phyloP scores from a whole-genome alignment of 805 yeast species.

The Hanseniaspora jakobsenii region DNA sequence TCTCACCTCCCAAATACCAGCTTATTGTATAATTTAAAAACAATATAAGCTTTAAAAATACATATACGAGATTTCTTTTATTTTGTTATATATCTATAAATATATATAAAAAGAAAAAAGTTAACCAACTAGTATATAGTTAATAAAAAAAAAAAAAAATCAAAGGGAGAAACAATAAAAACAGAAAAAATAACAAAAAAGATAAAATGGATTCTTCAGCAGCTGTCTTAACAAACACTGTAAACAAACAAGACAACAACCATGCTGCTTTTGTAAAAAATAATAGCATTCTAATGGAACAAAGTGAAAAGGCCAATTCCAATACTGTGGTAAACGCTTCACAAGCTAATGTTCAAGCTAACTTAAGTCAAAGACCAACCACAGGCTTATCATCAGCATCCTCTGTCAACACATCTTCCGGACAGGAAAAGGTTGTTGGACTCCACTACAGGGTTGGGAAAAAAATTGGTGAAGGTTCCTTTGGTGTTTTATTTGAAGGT shows the following conservation, averaged over 20 bases:
- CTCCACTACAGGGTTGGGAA: constrained; percentile 93
- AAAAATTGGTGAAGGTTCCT: constrained; percentile 96
- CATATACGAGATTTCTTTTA: too few relatives aligned
- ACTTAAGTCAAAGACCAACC: neutral
- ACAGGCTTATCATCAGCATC: constrained; percentile 2
- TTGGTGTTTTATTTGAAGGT: constrained; percentile 95
- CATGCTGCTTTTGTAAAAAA: neutral
- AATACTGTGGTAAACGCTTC: neutral
- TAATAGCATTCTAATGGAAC: neutral
- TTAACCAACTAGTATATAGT: too few relatives aligned
- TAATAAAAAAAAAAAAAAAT: too few relatives aligned
- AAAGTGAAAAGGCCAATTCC: neutral
- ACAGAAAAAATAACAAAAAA: neutral
- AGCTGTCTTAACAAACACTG: neutral
- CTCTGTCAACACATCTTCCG: constrained; percentile 15
- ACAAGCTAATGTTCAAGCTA: constrained; percentile 10
- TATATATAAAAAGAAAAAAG: too few relatives aligned
- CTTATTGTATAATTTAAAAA: too few relatives aligned
- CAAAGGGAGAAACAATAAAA: neutral
- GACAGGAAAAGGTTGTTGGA: constrained; percentile 47
- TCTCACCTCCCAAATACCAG: too few relatives aligned
- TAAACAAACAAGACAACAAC: neutral
- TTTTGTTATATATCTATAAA: too few relatives aligned
- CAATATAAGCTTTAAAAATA: too few relatives aligned
- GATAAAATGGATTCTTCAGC: constrained; percentile 1